phyloP scores from a whole-genome alignment of 2,329 filamentous ascomycete species.

The Blastomyces emzantsi region DNA sequence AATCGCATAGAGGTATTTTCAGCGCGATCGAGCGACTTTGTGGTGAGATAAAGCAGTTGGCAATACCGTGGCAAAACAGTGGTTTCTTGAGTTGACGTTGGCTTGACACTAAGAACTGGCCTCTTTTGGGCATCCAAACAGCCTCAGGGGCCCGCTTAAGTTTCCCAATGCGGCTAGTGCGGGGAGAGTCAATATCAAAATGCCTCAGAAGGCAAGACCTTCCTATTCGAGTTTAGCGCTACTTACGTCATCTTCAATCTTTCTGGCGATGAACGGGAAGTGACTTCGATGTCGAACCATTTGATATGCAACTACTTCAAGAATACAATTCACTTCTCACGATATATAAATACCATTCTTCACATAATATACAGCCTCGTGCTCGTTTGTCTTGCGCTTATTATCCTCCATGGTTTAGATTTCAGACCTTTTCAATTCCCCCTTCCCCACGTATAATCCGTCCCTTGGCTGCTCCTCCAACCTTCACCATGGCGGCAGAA shows the following conservation, averaged over 20 bases:
- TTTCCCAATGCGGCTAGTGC: slow-evolving; percentile 34
- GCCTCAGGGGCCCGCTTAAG: slow-evolving; percentile 38
- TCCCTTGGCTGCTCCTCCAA: background rate
- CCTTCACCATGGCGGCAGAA: slow-evolving; percentile 24
- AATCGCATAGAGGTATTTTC: slow-evolving; percentile 44
- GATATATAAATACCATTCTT: background rate
- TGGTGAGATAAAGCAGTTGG: slow-evolving; percentile 34
- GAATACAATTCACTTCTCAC: background rate
- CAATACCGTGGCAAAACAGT: slow-evolving; percentile 27
- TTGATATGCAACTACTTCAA: background rate
- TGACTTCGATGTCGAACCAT: background rate
- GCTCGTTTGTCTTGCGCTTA: background rate
- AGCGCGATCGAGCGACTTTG: slow-evolving; percentile 46
- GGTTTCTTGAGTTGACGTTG: slow-evolving; percentile 39
- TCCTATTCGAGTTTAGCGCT: slow-evolving; percentile 12
- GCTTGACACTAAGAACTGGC: slow-evolving; percentile 32
- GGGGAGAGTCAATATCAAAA: slow-evolving; percentile 37
- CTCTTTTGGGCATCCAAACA: slow-evolving; percentile 35
- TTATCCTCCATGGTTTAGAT: background rate
- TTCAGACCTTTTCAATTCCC: slow-evolving; percentile 1
- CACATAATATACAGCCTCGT: background rate
- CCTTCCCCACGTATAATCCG: background rate
- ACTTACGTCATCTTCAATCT: background rate
- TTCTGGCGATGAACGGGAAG: background rate
- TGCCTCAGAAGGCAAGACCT: slow-evolving; percentile 15